phyloP scores from a whole-genome alignment of 495 filamentous ascomycete species.

The Penicillium cataractarum region DNA sequence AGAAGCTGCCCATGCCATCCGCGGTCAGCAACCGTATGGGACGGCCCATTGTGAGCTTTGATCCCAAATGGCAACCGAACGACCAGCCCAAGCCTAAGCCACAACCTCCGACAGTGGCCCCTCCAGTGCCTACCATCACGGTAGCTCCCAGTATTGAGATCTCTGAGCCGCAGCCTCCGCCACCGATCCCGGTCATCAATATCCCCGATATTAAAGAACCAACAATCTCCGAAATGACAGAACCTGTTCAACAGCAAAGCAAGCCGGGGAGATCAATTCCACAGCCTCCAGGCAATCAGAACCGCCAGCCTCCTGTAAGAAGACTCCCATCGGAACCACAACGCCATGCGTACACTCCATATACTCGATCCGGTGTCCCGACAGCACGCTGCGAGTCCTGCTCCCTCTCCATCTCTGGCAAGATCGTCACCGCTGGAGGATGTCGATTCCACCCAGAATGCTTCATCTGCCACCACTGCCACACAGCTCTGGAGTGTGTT shows the following conservation, averaged over 20 bases:
- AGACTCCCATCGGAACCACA: constrained; percentile 33
- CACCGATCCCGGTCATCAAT: constrained; percentile 65
- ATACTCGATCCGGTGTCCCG: constrained; percentile 59
- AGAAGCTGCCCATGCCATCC: constrained; percentile 81
- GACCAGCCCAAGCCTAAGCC: constrained; percentile 33
- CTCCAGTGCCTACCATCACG: constrained; percentile 51
- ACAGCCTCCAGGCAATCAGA: constrained; percentile 25
- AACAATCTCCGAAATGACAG: constrained; percentile 42
- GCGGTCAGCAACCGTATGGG: constrained; percentile 82
- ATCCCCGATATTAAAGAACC: constrained; percentile 54
- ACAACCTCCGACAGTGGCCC: constrained; percentile 16
- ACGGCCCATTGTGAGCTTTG: constrained; percentile 92
- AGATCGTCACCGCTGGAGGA: constrained; percentile 80
- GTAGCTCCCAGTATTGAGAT: constrained; percentile 42
- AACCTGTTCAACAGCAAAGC: constrained; percentile 12
- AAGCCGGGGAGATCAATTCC: constrained; percentile 29
- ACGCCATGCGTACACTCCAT: constrained; percentile 43
- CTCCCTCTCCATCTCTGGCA: constrained; percentile 79
- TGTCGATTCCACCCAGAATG: constrained; percentile 92
- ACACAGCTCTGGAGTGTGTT: constrained; percentile 86
- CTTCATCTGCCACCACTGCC: constrained; percentile 88
- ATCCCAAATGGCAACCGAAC: constrained; percentile 73
- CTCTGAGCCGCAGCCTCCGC: constrained; percentile 43
- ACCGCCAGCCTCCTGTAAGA: constrained; percentile 23
- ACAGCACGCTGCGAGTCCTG: constrained; percentile 86